phyloP scores from a whole-genome alignment of 1,284 basidiomycete species.

The Rhodofomes roseus region DNA sequence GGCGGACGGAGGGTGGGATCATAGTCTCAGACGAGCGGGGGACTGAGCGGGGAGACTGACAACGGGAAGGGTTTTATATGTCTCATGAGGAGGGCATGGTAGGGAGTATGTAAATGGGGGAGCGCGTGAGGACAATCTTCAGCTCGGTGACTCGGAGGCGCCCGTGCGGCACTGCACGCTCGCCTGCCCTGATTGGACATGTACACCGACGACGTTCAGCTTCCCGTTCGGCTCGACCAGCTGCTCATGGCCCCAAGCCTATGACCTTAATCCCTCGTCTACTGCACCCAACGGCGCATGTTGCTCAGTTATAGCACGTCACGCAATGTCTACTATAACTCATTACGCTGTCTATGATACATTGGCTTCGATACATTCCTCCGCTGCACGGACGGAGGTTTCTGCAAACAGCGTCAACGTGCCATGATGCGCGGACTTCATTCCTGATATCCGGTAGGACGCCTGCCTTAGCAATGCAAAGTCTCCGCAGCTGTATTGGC shows the following conservation, averaged over 20 bases:
- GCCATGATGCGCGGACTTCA: not conserved
- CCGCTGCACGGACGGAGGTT: not conserved
- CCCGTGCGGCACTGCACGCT: not conserved
- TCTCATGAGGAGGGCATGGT: constrained; percentile 12
- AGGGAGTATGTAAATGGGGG: not conserved
- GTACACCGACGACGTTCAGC: not conserved
- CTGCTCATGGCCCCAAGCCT: not conserved
- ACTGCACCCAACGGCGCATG: constrained; percentile 3
- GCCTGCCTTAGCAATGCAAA: not conserved
- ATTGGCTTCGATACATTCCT: not conserved
- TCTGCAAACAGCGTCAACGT: not conserved
- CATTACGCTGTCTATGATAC: not conserved
- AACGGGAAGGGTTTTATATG: constrained; percentile 13
- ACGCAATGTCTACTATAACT: not conserved
- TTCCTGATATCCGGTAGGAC: not conserved
- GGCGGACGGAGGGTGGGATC: constrained; percentile 18
- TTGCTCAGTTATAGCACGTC: not conserved
- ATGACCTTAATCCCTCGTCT: not conserved
- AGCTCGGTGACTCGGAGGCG: not conserved
- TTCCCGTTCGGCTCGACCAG: not conserved
- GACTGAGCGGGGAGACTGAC: constrained; percentile 2
- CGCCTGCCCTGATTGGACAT: not conserved
- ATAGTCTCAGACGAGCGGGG: constrained; percentile 9
- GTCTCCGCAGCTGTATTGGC: not conserved
- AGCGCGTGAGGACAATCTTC: constrained; percentile 1